These are phyloP conservation scores for Cryptococcus deneoformans DNA, from an alignment of 1,284 basidiomycete genomes.

Conservation along the genomic window DNA sequence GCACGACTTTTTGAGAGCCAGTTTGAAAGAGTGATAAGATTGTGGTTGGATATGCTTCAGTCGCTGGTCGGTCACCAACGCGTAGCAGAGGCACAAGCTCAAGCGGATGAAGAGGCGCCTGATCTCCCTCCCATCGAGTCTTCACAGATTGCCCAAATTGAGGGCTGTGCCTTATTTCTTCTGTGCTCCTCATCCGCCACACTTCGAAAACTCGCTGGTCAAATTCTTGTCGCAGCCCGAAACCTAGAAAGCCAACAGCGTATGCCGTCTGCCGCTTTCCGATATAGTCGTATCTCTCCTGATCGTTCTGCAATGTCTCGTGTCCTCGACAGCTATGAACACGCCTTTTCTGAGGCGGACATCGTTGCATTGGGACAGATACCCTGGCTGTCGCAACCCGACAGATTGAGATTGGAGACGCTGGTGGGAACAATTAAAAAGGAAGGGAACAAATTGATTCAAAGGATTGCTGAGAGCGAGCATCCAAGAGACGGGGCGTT, in stretches of 20 bases:
- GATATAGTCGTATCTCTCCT: slow-evolving; percentile 34
- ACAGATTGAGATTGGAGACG: slow-evolving; percentile 34
- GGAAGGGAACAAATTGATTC: slow-evolving; percentile 26
- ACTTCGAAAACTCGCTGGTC: slow-evolving; percentile 28
- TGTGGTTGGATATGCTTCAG: slow-evolving; percentile 75
- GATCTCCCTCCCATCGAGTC: slow-evolving; percentile 34
- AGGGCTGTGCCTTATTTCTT: slow-evolving; percentile 73
- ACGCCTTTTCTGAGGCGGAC: slow-evolving; percentile 31
- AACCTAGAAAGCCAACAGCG: slow-evolving; percentile 37
- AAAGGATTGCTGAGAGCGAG: slow-evolving; percentile 49
- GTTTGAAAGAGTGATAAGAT: slow-evolving; percentile 57
- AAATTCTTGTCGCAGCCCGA: slow-evolving; percentile 30
- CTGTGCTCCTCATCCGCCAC: slow-evolving; percentile 60
- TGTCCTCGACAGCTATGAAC: slow-evolving; percentile 35
- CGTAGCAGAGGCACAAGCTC: slow-evolving; percentile 29
- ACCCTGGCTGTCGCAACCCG: slow-evolving; percentile 34
- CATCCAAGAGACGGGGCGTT: slow-evolving; percentile 47
- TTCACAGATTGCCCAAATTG: slow-evolving; percentile 55
- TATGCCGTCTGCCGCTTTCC: slow-evolving; percentile 40
- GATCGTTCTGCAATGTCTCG: slow-evolving; percentile 23
- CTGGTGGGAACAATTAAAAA: slow-evolving; percentile 10
- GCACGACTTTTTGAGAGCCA: slow-evolving; percentile 63
- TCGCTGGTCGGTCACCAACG: slow-evolving; percentile 60
- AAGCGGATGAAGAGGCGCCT: slow-evolving; percentile 11
- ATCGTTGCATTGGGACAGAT: slow-evolving; percentile 32